Conservation (phyloP, 2,329 filamentous ascomycete genomes). For the Orbilia brochopaga region DNA sequence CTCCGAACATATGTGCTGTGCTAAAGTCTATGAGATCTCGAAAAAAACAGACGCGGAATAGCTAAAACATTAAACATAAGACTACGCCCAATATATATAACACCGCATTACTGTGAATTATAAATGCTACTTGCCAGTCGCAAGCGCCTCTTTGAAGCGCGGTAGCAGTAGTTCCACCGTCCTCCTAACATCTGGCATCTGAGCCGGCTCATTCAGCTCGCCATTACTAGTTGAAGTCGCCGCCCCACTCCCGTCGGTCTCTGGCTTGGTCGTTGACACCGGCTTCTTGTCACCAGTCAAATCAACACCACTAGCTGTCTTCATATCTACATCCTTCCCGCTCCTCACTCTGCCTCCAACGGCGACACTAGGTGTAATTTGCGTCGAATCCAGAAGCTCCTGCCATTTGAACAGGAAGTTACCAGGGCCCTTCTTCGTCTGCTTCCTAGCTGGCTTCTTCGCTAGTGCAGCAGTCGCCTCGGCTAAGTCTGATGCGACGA, state of each 20-base stretch:
- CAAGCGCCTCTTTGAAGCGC: slow-evolving; percentile 58
- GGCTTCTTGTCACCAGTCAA: slow-evolving; percentile 26
- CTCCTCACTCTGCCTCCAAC: slow-evolving; percentile 63
- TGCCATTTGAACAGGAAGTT: slow-evolving; percentile 77
- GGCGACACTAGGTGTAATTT: slow-evolving; percentile 67
- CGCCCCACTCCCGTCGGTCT: slow-evolving; percentile 56
- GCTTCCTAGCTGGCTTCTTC: slow-evolving; percentile 45
- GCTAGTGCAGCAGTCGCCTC: slow-evolving; percentile 31
- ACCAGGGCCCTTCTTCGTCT: slow-evolving; percentile 69
- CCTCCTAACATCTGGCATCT: slow-evolving; percentile 59
- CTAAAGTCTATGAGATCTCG: too few relatives aligned
- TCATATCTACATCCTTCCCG: slow-evolving; percentile 62
- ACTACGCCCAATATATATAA: too few relatives aligned
- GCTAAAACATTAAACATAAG: too few relatives aligned
- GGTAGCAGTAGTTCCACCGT: slow-evolving; percentile 60
- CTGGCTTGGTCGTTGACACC: slow-evolving; percentile 58
- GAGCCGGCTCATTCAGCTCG: slow-evolving; percentile 56
- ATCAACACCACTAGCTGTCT: slow-evolving; percentile 30
- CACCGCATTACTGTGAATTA: too few relatives aligned
- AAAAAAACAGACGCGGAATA: too few relatives aligned
- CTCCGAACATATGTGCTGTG: too few relatives aligned
- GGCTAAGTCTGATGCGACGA: slow-evolving; percentile 19
- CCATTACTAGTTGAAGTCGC: slow-evolving; percentile 54
- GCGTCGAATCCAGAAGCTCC: slow-evolving; percentile 70
- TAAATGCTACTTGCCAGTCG: slow-evolving; percentile 5